Base-by-base conservation (phyloP, 768 basidiomycete genomes). In the Podaxis mareebaensis region DNA sequence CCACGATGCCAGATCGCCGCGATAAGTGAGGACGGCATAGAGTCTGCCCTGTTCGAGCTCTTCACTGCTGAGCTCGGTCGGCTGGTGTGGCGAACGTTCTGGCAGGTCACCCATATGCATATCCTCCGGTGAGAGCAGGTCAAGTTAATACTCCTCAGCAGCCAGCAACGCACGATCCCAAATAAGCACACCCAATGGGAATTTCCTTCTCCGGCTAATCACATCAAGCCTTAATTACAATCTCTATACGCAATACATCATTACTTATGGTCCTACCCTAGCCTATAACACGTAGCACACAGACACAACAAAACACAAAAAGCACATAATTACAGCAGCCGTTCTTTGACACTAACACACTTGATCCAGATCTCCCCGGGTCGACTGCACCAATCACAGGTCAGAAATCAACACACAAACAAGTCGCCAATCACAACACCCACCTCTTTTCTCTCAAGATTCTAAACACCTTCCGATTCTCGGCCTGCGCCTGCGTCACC, bases 371-470 rank as follows among this genome's bases (percentile, higher is more conserved):
- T 87, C 73, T 90, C 88, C 7, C 87, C 86, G 11, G 90, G 90
- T 13, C 88, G 88, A 69, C 90, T 91, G 66, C 30, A 65, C 33
- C 44, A 4, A 68, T 53, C 48, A 60, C 44, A 68, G 40, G 6
- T 51, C 17, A 36, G 17, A 60, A 53, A 51, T 38, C 52, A 58
- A 28, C 42, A 44, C 61, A 60, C 62, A 53, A 46, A 49, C 54
- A 13, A 49, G 11, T 49, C 17, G 8, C 48, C 48, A 49, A 49
- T 49, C 48, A 49, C 20, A 33, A 36, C 17, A 61, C 71, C 28
- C 55, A 76, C 91, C 91, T 93, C 75, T 83, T 86, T 74, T 91
- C 93, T 55, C 93, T 79, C 69, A 95, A 70, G 57, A 95, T 85
- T 58, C 91, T 77, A 74, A 86, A 95, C 22, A 78, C 77, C 66